A percentile compares a stretch with the other conserved stretches of the same genome.
Conservation (phyloP, 306 rosid genomes). For the Fragaria vesca region DNA sequence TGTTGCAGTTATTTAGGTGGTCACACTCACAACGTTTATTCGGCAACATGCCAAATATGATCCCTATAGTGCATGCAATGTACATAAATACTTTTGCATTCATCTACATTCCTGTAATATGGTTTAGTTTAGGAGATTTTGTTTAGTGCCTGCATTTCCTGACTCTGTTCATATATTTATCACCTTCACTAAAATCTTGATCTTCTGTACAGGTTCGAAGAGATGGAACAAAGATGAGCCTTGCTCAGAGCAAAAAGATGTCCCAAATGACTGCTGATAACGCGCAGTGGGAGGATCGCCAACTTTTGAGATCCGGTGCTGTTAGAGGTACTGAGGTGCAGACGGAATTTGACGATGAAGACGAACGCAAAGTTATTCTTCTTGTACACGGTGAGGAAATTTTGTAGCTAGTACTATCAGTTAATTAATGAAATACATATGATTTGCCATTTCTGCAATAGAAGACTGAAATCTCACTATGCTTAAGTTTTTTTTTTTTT, state of each 20-base stretch:
- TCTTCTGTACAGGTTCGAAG: constrained; percentile 57
- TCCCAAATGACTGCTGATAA: constrained; percentile 96
- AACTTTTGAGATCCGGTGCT: constrained; percentile 93
- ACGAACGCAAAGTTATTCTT: constrained; percentile 91
- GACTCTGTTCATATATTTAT: constrained; percentile 10
- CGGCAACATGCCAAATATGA: background rate
- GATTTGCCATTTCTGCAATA: constrained; percentile 10
- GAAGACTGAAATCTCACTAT: constrained; percentile 9
- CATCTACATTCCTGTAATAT: background rate
- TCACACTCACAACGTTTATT: background rate
- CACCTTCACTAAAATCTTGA: constrained; percentile 15
- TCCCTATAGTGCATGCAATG: background rate
- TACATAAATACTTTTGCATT: background rate
- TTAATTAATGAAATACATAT: constrained; percentile 12
- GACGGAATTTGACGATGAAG: constrained; percentile 98
- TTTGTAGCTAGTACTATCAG: constrained; percentile 11
- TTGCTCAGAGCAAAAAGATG: constrained; percentile 88
- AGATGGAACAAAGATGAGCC: constrained; percentile 98
- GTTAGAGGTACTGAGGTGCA: constrained; percentile 98
- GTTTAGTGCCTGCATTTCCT: constrained; percentile 3
- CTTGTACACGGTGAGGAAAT: constrained; percentile 83
- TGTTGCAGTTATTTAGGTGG: too few species aligned
- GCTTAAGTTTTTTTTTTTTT: constrained; percentile 4
- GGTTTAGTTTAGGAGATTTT: background rate
- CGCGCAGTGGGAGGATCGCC: constrained; percentile 99